Base-by-base conservation (phyloP, 2,329 filamentous ascomycete genomes). In the Aspergillus aculeatus region DNA sequence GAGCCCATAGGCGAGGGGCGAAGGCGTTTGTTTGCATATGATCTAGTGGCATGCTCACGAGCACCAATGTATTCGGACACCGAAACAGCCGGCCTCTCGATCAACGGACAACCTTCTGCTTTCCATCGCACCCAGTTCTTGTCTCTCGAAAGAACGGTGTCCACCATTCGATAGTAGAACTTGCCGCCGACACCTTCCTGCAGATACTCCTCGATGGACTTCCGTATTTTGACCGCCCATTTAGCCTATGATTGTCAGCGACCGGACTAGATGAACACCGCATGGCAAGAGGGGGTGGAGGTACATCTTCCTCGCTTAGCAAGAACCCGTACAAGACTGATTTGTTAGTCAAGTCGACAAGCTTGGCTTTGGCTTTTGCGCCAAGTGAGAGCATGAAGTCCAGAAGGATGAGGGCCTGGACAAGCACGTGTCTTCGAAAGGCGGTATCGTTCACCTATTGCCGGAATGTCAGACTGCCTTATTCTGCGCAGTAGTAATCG, bases 101-200 rank as follows among this genome's bases (percentile, higher is more conserved):
- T 98, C 5, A 89, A 85, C 24, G 92, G 91, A 73, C 95, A 99
- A 66, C 89, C 91, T 73, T 97, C 92, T 61, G 94, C 89, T 78
- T 99, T 99, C 95, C 95, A 99, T 63, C 92, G 89, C 49, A 96
- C 92, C 96, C 96, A 99, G 73, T 98, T 97, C 80, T 97, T 98
- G 76, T 99, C 95, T 64, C 95, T 85, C 24, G 92, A 91, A 31
- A 99, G 85, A 32, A 99, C 94, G 12, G 93, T 98, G 74, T 98
- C 94, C 32, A 99, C 92, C 86, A 98, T 96, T 44, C 95, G 89
- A 77, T 92, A 90, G 76, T 98, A 99, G 76, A 96, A 96, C 64
- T 91, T 90, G 31, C 95, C 95, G 70, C 96, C 93, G 47, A 83
- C 79, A 21, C 91, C 91, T 68, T 88, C 84, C 71, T 90, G 89